Conservation (phyloP, 371 early-diverging fungal species). For the Dichotomocladium elegans region DNA sequence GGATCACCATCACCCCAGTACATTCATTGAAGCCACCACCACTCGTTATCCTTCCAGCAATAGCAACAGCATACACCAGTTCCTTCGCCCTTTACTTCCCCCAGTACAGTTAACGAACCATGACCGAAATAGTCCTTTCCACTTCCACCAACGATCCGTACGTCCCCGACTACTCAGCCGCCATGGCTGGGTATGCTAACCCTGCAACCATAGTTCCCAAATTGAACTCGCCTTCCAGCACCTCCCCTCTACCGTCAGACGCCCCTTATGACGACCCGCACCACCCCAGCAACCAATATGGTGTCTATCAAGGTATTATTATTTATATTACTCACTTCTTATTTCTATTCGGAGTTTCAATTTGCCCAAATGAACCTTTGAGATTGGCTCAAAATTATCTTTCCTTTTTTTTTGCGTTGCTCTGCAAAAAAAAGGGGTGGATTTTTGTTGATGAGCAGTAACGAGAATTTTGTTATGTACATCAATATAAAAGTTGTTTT, state of each 20-base stretch:
- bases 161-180: constrained; percentile 24
- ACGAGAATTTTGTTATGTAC: neutral
- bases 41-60: constrained; percentile 1
- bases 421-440: constrained; percentile 1
- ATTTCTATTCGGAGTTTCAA: neutral
- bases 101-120: constrained; percentile 5
- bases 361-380: neutral
- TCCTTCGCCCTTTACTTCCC: neutral
- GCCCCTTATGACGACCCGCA: constrained; percentile 18
- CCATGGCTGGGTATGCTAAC: constrained; percentile 28
- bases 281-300: constrained; percentile 1
- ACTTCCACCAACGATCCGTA: constrained; percentile 21
- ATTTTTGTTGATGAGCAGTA: neutral
- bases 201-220: constrained; percentile 21
- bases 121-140: constrained; percentile 39
- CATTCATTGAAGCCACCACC: constrained; percentile 7
- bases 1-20: neutral
- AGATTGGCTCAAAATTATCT: constrained; percentile 11
- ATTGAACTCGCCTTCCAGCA: constrained; percentile 6
- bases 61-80: neutral
- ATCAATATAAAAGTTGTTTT: neutral
- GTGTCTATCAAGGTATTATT: constrained; percentile 3
- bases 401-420: no score
- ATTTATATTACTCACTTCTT: neutral
- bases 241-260: constrained; percentile 7